Percentiles rank a stretch among this genome's conserved stretches.
Conservation (phyloP, 202 grass and related monocot genomes). For the Setaria italica region DNA sequence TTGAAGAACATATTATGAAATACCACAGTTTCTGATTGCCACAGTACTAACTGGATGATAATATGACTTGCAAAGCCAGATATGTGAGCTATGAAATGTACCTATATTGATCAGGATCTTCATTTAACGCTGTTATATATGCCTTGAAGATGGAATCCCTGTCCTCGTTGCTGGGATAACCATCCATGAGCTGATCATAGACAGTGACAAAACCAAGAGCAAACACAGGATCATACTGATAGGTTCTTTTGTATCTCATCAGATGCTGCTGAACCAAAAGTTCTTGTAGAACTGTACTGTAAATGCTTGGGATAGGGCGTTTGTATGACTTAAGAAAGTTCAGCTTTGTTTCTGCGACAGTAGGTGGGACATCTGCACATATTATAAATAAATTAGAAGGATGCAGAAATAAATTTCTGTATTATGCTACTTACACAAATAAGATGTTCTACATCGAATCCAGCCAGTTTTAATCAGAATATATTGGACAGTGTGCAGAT, state of each 20-base stretch:
- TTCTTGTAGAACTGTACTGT: slow-evolving; percentile 91
- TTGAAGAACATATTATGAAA: background rate
- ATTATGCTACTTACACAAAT: background rate
- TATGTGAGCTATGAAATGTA: slow-evolving; percentile 41
- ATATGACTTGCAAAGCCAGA: slow-evolving; percentile 23
- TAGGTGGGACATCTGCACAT: slow-evolving; percentile 78
- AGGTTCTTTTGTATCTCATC: slow-evolving; percentile 97
- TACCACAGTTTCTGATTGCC: background rate
- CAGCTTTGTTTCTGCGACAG: slow-evolving; percentile 84
- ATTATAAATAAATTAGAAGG: slow-evolving; percentile 46
- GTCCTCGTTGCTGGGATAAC: slow-evolving; percentile 78
- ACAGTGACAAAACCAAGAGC: slow-evolving; percentile 93
- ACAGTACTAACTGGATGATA: slow-evolving; percentile 7
- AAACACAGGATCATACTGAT: slow-evolving; percentile 95
- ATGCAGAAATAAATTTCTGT: slow-evolving; percentile 12
- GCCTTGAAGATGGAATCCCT: slow-evolving; percentile 78
- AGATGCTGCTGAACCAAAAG: slow-evolving; percentile 95
- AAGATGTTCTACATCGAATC: background rate
- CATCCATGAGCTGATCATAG: slow-evolving; percentile 98
- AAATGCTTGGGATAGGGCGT: slow-evolving; percentile 93
- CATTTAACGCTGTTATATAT: slow-evolving; percentile 87
- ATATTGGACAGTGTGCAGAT: background rate
- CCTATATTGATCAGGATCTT: slow-evolving; percentile 92
- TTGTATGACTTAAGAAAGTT: slow-evolving; percentile 97
- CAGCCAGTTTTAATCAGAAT: background rate